These are phyloP conservation scores for Apiotrichum veenhuisii DNA, from an alignment of 1,284 basidiomycete species.

Conservation along the genomic window DNA sequence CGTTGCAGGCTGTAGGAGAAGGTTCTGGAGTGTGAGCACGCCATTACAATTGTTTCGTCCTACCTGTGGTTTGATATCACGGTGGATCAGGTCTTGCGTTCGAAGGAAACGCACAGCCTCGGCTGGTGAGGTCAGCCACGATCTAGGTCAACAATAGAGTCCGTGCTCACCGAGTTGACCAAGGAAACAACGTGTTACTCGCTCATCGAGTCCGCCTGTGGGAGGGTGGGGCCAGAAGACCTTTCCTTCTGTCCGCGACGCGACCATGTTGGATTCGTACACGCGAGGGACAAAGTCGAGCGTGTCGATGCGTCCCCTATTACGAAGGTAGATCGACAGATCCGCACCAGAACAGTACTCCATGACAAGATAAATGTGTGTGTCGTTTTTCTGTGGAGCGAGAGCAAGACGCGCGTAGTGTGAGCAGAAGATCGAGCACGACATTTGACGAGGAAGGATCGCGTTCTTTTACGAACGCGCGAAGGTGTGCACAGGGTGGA, in stretches of 20 bases:
- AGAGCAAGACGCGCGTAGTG: conserved; percentile 3
- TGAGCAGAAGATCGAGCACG: not conserved
- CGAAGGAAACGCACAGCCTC: conserved; percentile 90
- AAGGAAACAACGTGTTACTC: conserved; percentile 86
- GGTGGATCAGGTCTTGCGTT: conserved; percentile 83
- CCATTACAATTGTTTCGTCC: conserved; percentile 13
- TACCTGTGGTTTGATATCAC: conserved; percentile 95
- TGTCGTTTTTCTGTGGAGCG: conserved; percentile 70
- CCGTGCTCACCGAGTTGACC: conserved; percentile 75
- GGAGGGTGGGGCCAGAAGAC: conserved; percentile 86
- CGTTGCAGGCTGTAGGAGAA: conserved; percentile 80
- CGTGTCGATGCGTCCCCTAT: conserved; percentile 77
- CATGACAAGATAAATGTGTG: conserved; percentile 96
- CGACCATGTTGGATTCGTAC: conserved; percentile 49
- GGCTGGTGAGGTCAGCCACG: conserved; percentile 54
- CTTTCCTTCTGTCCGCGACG: conserved; percentile 52
- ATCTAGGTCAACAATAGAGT: not conserved
- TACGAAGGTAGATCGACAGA: conserved; percentile 93
- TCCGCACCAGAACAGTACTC: conserved; percentile 95
- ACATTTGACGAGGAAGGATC: not conserved
- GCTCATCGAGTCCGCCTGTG: conserved; percentile 84
- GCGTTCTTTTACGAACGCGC: not conserved
- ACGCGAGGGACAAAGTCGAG: conserved; percentile 69
- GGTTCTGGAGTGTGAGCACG: conserved; percentile 58
- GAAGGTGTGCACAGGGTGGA: not conserved